Conservation (phyloP, 2,329 filamentous ascomycete species). For the Stromatinia cepivora region DNA sequence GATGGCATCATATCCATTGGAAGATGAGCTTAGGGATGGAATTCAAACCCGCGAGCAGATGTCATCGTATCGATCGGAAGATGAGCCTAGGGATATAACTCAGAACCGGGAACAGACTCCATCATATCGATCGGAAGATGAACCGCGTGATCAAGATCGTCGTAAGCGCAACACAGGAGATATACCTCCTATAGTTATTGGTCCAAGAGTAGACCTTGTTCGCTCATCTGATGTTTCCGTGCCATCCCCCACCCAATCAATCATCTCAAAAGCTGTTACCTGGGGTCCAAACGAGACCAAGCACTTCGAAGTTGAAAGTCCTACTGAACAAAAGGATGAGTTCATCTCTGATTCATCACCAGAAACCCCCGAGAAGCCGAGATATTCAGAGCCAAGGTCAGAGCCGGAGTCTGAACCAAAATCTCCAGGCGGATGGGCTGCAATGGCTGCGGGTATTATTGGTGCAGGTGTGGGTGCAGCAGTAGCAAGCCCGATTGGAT, state of each 20-base stretch:
- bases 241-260: constrained; percentile 45
- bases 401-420: background rate
- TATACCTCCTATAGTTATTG: constrained; percentile 44
- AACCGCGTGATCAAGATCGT: constrained; percentile 27
- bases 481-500: constrained; percentile 33
- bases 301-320: constrained; percentile 61
- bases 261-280: constrained; percentile 57
- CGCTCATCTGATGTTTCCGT: constrained; percentile 11
- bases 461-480: constrained; percentile 44
- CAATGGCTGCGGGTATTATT: constrained; percentile 52
- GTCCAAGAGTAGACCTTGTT: constrained; percentile 47
- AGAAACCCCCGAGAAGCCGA: constrained; percentile 42
- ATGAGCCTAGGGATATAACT: background rate
- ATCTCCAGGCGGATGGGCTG: constrained; percentile 49
- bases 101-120: background rate
- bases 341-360: constrained; percentile 32
- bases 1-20: background rate
- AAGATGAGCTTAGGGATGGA: background rate
- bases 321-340: constrained; percentile 45
- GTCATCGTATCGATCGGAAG: background rate
- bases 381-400: constrained; percentile 19
- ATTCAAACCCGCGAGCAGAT: background rate
- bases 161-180: constrained; percentile 26
- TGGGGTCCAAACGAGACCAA: constrained; percentile 67
- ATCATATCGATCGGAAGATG: constrained; percentile 6